Conservation (phyloP, 305 asterid genomes). For the Solanum chacoense region DNA sequence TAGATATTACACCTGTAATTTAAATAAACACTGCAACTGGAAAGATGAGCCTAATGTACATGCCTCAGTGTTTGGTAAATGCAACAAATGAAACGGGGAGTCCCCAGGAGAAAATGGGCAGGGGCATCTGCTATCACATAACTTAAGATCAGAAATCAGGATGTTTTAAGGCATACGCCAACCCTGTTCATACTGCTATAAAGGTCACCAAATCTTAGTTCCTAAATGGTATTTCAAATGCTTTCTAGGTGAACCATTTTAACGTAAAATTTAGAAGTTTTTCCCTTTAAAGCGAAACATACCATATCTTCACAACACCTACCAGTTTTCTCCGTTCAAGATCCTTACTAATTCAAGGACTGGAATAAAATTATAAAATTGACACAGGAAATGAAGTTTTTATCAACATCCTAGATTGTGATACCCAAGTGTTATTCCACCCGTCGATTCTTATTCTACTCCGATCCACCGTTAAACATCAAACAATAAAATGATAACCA, state of each 20-base stretch:
- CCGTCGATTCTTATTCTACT: background rate
- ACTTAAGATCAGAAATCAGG: background rate
- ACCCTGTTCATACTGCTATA: background rate
- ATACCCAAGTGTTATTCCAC: background rate
- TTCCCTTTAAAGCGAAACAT: background rate
- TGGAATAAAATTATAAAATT: background rate
- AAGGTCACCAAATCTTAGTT: background rate
- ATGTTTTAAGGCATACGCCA: background rate
- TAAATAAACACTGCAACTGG: background rate
- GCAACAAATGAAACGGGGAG: background rate
- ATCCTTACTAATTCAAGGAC: background rate
- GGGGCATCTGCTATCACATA: background rate
- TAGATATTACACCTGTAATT: background rate
- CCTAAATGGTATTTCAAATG: background rate
- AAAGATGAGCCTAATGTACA: background rate
- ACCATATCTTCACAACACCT: background rate
- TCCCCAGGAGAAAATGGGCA: background rate
- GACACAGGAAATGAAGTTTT: background rate
- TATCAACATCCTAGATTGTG: background rate
- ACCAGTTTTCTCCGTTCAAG: background rate
- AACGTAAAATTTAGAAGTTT: background rate
- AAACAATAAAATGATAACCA: background rate
- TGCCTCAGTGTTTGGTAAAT: background rate
- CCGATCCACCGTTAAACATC: background rate
- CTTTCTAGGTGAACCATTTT: background rate